These are phyloP conservation scores for Termitomyces eurrhizus DNA, from an alignment of 768 basidiomycete species.

Conservation along the genomic window DNA sequence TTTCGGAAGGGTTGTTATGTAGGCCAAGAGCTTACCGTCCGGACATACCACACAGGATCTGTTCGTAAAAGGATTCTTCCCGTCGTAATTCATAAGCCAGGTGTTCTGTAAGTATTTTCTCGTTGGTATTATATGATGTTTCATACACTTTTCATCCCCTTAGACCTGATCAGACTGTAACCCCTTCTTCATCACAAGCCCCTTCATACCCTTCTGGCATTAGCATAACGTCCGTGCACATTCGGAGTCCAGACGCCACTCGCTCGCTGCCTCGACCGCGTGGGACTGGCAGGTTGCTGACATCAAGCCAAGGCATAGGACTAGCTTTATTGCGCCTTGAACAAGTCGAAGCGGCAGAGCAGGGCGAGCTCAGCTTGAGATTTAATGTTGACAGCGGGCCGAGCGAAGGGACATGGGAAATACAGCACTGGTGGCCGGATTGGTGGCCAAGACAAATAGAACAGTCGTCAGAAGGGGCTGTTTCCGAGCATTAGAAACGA, in stretches of 20 bases:
- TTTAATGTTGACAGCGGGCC: conserved; percentile 31
- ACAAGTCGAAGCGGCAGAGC: conserved; percentile 53
- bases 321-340: conserved; percentile 81
- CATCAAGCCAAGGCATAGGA: conserved; percentile 55
- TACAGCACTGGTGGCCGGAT: conserved; percentile 66
- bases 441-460: conserved; percentile 48
- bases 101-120: conserved; percentile 27
- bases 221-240: conserved; percentile 33
- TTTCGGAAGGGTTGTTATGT: conserved; percentile 98
- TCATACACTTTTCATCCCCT: neutral
- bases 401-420: conserved; percentile 32
- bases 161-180: conserved; percentile 12
- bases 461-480: neutral
- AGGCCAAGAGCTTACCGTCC: conserved; percentile 94
- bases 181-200: conserved; percentile 17
- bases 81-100: conserved; percentile 49
- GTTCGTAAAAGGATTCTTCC: conserved; percentile 89
- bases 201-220: conserved; percentile 28
- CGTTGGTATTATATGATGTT: neutral
- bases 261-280: conserved; percentile 53
- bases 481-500: neutral
- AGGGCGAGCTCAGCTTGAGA: conserved; percentile 41
- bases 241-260: conserved; percentile 19
- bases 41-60: conserved; percentile 93
- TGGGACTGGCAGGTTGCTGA: conserved; percentile 73